phyloP scores from a whole-genome alignment of 2,329 filamentous ascomycete genomes.

The Paecilomyces niveus region DNA sequence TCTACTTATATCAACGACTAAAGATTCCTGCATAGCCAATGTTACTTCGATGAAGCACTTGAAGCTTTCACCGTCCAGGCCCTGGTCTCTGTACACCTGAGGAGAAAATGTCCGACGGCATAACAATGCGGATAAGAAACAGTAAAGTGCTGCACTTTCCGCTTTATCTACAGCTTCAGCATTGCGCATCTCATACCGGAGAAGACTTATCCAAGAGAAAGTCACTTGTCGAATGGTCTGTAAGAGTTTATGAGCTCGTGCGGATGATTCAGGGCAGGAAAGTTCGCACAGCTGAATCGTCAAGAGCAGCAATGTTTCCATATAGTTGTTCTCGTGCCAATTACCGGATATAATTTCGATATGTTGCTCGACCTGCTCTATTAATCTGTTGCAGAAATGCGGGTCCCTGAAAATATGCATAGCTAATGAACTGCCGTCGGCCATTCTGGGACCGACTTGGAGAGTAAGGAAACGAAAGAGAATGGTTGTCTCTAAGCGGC shows the following conservation, averaged over 20 bases:
- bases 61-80: slow-evolving; percentile 33
- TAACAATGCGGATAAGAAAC: slow-evolving; percentile 50
- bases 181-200: slow-evolving; percentile 41
- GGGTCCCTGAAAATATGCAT: slow-evolving; percentile 48
- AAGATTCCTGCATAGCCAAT: slow-evolving; percentile 43
- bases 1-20: slow-evolving; percentile 27
- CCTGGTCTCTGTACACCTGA: slow-evolving; percentile 8
- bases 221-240: slow-evolving; percentile 36
- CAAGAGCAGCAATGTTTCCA: slow-evolving; percentile 52
- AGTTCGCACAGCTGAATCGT: slow-evolving; percentile 34
- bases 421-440: slow-evolving; percentile 32
- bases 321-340: slow-evolving; percentile 53
- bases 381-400: slow-evolving; percentile 43
- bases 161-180: slow-evolving; percentile 32
- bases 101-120: slow-evolving; percentile 43
- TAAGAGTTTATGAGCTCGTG: slow-evolving; percentile 28
- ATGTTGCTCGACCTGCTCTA: slow-evolving; percentile 41
- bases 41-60: background rate
- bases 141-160: slow-evolving; percentile 37
- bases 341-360: slow-evolving; percentile 45
- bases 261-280: slow-evolving; percentile 10
- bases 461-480: slow-evolving; percentile 47
- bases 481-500: slow-evolving; percentile 41
- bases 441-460: slow-evolving; percentile 47
- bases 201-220: slow-evolving; percentile 42